These are phyloP conservation scores for Pestalotiopsis fici DNA, from an alignment of 2,329 filamentous ascomycete genomes.

Conservation along the genomic window DNA sequence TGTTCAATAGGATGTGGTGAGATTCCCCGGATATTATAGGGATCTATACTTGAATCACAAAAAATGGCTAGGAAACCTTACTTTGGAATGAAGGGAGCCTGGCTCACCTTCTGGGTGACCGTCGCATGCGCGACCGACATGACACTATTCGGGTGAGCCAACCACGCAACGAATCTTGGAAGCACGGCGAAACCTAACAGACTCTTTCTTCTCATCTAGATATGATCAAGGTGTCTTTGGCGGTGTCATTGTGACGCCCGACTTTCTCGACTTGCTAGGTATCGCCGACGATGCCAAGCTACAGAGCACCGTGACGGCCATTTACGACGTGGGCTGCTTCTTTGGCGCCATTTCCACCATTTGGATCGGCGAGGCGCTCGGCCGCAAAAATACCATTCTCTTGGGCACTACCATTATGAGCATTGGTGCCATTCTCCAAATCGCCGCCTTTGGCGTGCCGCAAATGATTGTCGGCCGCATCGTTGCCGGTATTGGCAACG, in stretches of 20 bases:
- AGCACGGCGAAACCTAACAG: background rate
- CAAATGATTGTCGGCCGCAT: conserved; percentile 46
- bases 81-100: conserved; percentile 21
- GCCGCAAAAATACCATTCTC: conserved; percentile 32
- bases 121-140: conserved; percentile 25
- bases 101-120: conserved; percentile 25
- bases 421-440: conserved; percentile 34
- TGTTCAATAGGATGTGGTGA: background rate
- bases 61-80: conserved; percentile 12
- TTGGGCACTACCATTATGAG: conserved; percentile 33
- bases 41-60: background rate
- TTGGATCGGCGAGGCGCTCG: conserved; percentile 32
- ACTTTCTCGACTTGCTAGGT: conserved; percentile 47
- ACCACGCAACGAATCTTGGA: too few relatives aligned
- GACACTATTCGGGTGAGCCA: conserved; percentile 25
- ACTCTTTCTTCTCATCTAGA: conserved; percentile 9
- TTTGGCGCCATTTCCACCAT: conserved; percentile 43
- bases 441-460: conserved; percentile 32
- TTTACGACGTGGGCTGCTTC: conserved; percentile 63
- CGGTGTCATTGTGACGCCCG: conserved; percentile 52
- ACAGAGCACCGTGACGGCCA: conserved; percentile 51
- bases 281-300: conserved; percentile 30
- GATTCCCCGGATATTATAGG: background rate
- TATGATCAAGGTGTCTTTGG: conserved; percentile 55
- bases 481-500: conserved; percentile 50